Percentiles rank a stretch among this genome's conserved stretches.
Evolutionary conservation across 139 green algal species (phyloP).

Genomic region (Desmodesmus armatus): DNA sequence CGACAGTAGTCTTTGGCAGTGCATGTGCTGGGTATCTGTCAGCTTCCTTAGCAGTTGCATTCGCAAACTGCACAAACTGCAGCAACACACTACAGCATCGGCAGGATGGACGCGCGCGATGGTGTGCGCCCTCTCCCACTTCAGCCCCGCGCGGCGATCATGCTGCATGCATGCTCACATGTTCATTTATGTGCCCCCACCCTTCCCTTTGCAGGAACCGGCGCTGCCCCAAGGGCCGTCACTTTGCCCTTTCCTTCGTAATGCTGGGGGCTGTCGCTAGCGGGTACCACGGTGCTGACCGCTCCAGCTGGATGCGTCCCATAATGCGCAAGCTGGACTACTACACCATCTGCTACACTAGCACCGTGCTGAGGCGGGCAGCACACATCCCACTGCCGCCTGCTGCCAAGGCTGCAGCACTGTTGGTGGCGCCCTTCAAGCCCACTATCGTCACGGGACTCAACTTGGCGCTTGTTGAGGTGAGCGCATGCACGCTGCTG

Average conservation of each 20-base stretch:
- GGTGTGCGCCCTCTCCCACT: no score
- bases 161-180: not conserved
- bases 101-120: no score
- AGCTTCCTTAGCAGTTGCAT: no score
- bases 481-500: no score
- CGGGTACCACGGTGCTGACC: constrained; percentile 20
- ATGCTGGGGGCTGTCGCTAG: constrained; percentile 20
- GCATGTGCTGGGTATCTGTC: not conserved
- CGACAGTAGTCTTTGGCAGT: not conserved
- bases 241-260: constrained; percentile 34
- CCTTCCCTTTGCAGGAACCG: constrained; percentile 23
- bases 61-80: no score
- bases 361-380: constrained; percentile 45
- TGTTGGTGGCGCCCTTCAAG: constrained; percentile 61
- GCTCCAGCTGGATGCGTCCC: not conserved
- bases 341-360: constrained; percentile 58
- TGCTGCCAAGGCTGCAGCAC: constrained; percentile 17
- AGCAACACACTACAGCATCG: not conserved
- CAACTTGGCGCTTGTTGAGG: constrained; percentile 55
- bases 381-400: constrained; percentile 40
- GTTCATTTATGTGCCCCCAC: not conserved
- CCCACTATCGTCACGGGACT: constrained; percentile 56
- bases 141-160: no score
- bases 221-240: not conserved
- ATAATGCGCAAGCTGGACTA: constrained; percentile 67